phyloP scores from a whole-genome alignment of 73 alveolate species.

The Paramecium primaurelia region DNA sequence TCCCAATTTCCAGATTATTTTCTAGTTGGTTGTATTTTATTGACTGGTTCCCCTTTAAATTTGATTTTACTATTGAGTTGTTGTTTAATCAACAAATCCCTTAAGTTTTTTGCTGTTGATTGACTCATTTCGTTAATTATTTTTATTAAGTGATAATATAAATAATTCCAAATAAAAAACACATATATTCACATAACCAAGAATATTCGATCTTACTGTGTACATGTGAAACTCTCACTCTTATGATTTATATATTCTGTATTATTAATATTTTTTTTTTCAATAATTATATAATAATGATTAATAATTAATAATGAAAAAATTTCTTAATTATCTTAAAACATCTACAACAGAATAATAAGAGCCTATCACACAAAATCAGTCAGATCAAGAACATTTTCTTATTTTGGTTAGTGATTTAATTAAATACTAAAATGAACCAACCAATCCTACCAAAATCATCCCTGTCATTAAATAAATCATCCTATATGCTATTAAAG shows the following conservation, averaged over 20 bases:
- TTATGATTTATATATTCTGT: not conserved
- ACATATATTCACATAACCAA: not conserved
- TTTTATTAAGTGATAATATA: not conserved
- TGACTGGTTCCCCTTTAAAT: constrained; percentile 48
- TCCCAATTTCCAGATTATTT: constrained; percentile 51
- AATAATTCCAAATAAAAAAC: not conserved
- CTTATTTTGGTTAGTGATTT: not conserved
- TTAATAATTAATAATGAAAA: not conserved
- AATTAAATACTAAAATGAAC: not conserved
- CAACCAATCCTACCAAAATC: not conserved
- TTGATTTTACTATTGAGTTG: constrained; percentile 9
- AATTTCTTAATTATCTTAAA: not conserved
- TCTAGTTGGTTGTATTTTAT: not conserved
- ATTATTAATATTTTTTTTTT: not conserved
- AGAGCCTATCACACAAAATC: not conserved
- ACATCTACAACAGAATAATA: not conserved
- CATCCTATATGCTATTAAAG: not conserved
- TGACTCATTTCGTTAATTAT: constrained; percentile 48
- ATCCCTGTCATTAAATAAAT: not conserved
- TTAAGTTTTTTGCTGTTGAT: constrained; percentile 39
- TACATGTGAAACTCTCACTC: not conserved
- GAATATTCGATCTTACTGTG: not conserved
- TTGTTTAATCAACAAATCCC: constrained; percentile 31
- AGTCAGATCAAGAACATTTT: not conserved
- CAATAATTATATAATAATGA: not conserved